Evolutionary conservation across 1,284 basidiomycete genomes (phyloP).

Genomic region (Grifola frondosa): DNA sequence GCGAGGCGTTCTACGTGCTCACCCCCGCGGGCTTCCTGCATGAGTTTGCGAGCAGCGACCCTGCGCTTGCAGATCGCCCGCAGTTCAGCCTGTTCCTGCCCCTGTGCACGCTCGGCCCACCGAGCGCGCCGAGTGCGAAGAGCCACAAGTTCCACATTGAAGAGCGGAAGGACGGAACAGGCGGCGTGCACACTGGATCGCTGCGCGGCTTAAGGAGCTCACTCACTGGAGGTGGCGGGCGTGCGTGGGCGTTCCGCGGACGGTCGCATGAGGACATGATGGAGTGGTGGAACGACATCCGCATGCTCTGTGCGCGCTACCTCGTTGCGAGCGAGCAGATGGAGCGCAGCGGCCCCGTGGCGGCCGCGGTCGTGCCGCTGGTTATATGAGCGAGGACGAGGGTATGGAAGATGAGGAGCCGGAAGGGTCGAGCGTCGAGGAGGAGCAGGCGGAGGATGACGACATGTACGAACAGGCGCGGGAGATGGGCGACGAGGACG

Average conservation of each 20-base stretch:
- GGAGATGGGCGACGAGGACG: slow-evolving; percentile 33
- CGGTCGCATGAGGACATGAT: slow-evolving; percentile 96
- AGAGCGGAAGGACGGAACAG: slow-evolving; percentile 82
- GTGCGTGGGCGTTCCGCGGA: slow-evolving; percentile 91
- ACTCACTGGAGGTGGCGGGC: slow-evolving; percentile 41
- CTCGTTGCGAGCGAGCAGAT: slow-evolving; percentile 94
- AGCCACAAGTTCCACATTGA: slow-evolving; percentile 99
- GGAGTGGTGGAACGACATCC: slow-evolving; percentile 99
- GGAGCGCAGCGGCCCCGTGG: slow-evolving; percentile 90
- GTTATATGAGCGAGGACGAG: slow-evolving; percentile 80
- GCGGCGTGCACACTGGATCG: slow-evolving; percentile 56
- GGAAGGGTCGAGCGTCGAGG: slow-evolving; percentile 73
- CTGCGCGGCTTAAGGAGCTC: slow-evolving; percentile 41
- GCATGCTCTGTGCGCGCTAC: slow-evolving; percentile 96
- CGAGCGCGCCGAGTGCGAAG: slow-evolving; percentile 69
- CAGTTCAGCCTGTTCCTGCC: slow-evolving; percentile 92
- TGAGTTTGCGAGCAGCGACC: slow-evolving; percentile 85
- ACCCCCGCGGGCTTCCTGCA: slow-evolving; percentile 96
- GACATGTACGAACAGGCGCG: slow-evolving; percentile 46
- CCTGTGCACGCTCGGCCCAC: slow-evolving; percentile 93
- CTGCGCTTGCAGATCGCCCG: slow-evolving; percentile 64
- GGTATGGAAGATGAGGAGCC: slow-evolving; percentile 67
- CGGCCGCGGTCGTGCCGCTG: slow-evolving; percentile 89
- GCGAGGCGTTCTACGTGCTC: slow-evolving; percentile 89
- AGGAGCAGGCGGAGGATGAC: slow-evolving; percentile 66